Conservation (phyloP, 129 eudicot species). For the Arctium lappa region DNA sequence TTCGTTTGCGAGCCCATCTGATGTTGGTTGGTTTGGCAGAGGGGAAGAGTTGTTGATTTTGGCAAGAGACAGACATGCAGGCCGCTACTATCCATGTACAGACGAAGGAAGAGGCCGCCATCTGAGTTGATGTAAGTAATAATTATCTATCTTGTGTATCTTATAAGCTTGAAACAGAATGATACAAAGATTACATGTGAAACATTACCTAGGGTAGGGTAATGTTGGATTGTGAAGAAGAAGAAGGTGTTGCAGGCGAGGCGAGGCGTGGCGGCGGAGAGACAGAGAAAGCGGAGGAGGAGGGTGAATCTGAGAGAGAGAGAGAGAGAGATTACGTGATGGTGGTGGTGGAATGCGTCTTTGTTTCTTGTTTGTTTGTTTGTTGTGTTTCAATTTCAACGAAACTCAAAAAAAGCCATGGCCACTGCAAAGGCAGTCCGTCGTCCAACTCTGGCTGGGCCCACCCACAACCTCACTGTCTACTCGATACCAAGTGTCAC, state of each 20-base stretch:
- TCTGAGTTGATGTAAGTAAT: neutral
- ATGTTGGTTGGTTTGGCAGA: neutral
- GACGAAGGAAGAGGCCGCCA: constrained; percentile 39
- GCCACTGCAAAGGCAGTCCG: neutral
- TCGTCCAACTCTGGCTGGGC: neutral
- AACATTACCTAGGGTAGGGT: neutral
- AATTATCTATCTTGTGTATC: neutral
- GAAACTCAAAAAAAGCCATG: neutral
- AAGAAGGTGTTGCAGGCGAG: neutral
- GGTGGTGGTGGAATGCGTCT: neutral
- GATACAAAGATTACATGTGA: neutral
- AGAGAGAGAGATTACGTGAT: neutral
- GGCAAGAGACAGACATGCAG: constrained; percentile 59
- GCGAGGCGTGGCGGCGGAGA: constrained; percentile 22
- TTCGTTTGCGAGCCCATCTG: constrained; percentile 28
- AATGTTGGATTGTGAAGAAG: neutral
- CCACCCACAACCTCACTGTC: neutral
- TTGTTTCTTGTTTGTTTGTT: no score
- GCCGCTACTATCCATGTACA: constrained; percentile 54
- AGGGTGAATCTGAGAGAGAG: neutral
- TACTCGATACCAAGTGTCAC: neutral
- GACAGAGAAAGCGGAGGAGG: constrained; percentile 2
- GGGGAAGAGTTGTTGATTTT: constrained; percentile 8
- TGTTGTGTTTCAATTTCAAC: neutral
- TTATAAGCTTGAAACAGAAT: neutral